These are phyloP conservation scores for Pilobolus umbonatus DNA, from an alignment of 192 early-diverging fungal genomes.

Conservation along the genomic window DNA sequence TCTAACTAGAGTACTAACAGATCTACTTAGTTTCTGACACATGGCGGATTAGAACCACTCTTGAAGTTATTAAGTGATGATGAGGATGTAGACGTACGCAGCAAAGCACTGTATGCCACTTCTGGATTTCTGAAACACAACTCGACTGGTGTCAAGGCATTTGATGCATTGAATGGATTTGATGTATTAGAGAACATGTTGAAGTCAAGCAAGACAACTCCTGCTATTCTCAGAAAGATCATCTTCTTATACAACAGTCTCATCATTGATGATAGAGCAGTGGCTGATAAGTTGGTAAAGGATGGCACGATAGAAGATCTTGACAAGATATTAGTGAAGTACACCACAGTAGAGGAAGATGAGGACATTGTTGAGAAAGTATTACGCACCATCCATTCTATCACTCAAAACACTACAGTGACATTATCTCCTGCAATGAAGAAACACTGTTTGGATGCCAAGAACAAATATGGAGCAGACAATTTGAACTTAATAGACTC, in stretches of 20 bases:
- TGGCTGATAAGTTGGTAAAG: constrained; percentile 40
- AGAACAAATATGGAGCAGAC: constrained; percentile 23
- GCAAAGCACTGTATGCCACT: constrained; percentile 70
- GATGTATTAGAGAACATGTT: constrained; percentile 41
- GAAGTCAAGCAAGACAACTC: constrained; percentile 40
- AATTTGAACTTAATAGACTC: constrained; percentile 15
- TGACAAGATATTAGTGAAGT: constrained; percentile 36
- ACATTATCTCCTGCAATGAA: constrained; percentile 11
- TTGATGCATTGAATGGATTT: constrained; percentile 45
- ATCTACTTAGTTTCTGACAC: constrained; percentile 37
- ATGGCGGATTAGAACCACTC: constrained; percentile 43
- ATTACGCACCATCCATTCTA: constrained; percentile 23
- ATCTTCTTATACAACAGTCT: constrained; percentile 63
- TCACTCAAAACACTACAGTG: constrained; percentile 6
- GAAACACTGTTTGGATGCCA: constrained; percentile 12
- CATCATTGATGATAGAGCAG: constrained; percentile 49
- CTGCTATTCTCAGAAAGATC: constrained; percentile 42
- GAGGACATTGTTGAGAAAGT: constrained; percentile 48
- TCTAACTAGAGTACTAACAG: background rate
- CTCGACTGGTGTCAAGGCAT: constrained; percentile 48
- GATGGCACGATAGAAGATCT: constrained; percentile 43
- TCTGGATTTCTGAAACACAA: constrained; percentile 62
- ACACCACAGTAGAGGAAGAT: constrained; percentile 35
- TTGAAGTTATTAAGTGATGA: constrained; percentile 43
- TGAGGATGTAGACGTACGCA: constrained; percentile 40